Percentiles rank a stretch among this genome's conserved stretches.
These are phyloP conservation scores for Exophiala sideris DNA, from an alignment of 2,329 filamentous ascomycete species.

Conservation along the genomic window DNA sequence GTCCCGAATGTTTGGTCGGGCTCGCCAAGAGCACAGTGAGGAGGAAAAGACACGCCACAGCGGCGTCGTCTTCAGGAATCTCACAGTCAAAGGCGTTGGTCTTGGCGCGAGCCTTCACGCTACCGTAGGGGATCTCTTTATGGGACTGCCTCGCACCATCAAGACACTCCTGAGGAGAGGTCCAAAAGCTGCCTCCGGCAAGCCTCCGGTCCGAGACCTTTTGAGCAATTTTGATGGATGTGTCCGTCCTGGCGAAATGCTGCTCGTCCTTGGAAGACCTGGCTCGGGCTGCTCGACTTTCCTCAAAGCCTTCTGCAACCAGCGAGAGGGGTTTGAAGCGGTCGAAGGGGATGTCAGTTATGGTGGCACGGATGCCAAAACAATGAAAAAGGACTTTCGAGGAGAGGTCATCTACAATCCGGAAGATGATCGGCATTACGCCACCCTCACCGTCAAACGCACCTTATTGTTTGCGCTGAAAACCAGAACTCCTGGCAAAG, in stretches of 20 bases:
- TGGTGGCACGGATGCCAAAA: constrained; percentile 53
- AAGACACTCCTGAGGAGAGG: constrained; percentile 42
- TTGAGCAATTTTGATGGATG: constrained; percentile 64
- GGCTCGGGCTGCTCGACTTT: constrained; percentile 69
- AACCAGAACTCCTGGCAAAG: constrained; percentile 63
- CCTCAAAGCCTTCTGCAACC: constrained; percentile 66
- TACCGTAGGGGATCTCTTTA: constrained; percentile 55
- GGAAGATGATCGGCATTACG: constrained; percentile 73
- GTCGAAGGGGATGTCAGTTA: constrained; percentile 56
- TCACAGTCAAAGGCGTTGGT: constrained; percentile 68
- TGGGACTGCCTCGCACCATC: constrained; percentile 47
- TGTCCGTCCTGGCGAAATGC: constrained; percentile 70
- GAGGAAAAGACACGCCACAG: constrained; percentile 67
- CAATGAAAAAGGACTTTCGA: constrained; percentile 49
- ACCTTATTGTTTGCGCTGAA: constrained; percentile 71
- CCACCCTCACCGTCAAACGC: constrained; percentile 71
- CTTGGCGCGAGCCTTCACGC: constrained; percentile 61
- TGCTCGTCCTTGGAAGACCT: constrained; percentile 65
- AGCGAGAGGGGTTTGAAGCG: constrained; percentile 56
- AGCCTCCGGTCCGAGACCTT: constrained; percentile 60
- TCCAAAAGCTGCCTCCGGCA: constrained; percentile 31
- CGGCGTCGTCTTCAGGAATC: constrained; percentile 66
- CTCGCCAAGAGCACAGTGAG: constrained; percentile 62
- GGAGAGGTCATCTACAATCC: constrained; percentile 66
- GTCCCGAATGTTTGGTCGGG: constrained; percentile 67